Percentiles rank a stretch among this genome's conserved stretches.
Evolutionary conservation across 2,329 filamentous ascomycete genomes (phyloP).

Genomic region (Catunica adiposa): DNA sequence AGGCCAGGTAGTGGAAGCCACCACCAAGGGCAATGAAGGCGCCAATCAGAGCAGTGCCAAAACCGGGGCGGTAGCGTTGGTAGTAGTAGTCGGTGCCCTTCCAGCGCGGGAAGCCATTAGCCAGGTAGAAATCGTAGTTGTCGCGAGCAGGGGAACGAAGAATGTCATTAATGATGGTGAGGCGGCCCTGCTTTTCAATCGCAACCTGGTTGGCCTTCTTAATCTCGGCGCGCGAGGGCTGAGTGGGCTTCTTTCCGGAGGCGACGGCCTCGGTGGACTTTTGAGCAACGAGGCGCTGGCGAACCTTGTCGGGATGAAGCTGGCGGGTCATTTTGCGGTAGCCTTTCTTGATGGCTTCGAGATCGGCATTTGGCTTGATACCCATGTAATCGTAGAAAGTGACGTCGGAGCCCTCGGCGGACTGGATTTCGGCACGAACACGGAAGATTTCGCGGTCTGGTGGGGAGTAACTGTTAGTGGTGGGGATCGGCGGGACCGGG

Average conservation of each 20-base stretch:
- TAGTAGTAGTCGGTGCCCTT: slow-evolving; percentile 99
- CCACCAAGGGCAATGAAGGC: slow-evolving; percentile 73
- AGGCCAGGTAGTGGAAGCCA: slow-evolving; percentile 67
- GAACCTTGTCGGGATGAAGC: slow-evolving; percentile 91
- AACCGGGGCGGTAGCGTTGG: slow-evolving; percentile 74
- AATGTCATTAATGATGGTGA: slow-evolving; percentile 73
- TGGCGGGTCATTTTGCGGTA: slow-evolving; percentile 74
- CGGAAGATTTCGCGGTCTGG: slow-evolving; percentile 96
- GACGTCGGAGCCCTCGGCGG: slow-evolving; percentile 59
- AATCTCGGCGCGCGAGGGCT: slow-evolving; percentile 61
- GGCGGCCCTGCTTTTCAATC: slow-evolving; percentile 63
- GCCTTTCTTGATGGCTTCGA: slow-evolving; percentile 83
- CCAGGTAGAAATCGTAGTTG: slow-evolving; percentile 87
- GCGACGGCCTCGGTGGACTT: slow-evolving; percentile 38
- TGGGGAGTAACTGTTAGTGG: background rate
- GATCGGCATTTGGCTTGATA: slow-evolving; percentile 52
- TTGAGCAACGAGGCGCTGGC: slow-evolving; percentile 61
- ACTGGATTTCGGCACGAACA: slow-evolving; percentile 68
- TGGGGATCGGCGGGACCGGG: background rate
- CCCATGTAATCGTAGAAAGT: slow-evolving; percentile 94
- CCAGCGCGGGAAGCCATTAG: slow-evolving; percentile 89
- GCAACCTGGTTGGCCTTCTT: slow-evolving; percentile 65
- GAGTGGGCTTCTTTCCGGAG: slow-evolving; percentile 40
- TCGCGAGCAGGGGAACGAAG: slow-evolving; percentile 65
- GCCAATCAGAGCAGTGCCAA: slow-evolving; percentile 69